Evolutionary conservation across 2,329 filamentous ascomycete species (phyloP).

Genomic region (Aspergillus sp.): DNA sequence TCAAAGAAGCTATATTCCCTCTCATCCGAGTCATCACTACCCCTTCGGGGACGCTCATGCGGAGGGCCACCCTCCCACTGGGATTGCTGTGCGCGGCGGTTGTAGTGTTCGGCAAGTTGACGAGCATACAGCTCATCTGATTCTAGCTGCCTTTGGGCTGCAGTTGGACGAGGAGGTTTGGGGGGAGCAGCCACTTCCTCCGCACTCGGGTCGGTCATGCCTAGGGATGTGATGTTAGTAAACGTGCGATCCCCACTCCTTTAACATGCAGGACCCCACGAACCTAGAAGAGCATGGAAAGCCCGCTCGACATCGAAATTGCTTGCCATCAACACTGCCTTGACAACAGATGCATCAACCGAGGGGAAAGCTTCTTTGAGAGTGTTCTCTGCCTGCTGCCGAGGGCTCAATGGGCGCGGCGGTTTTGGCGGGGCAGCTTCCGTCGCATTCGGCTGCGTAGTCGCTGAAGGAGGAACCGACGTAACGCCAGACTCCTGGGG

Average conservation of each 20-base stretch:
- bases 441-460: slow-evolving; percentile 28
- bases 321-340: slow-evolving; percentile 83
- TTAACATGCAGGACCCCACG: slow-evolving; percentile 21
- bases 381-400: slow-evolving; percentile 81
- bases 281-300: slow-evolving; percentile 90
- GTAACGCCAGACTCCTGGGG: slow-evolving; percentile 44
- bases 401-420: slow-evolving; percentile 75
- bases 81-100: slow-evolving; percentile 42
- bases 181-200: slow-evolving; percentile 65
- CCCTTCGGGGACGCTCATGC: slow-evolving; percentile 50
- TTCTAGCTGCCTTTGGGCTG: slow-evolving; percentile 76
- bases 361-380: slow-evolving; percentile 90
- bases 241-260: neutral
- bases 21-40: slow-evolving; percentile 62
- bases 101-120: slow-evolving; percentile 88
- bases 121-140: slow-evolving; percentile 89
- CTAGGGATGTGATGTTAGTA: slow-evolving; percentile 38
- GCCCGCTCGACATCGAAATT: slow-evolving; percentile 85
- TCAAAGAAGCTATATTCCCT: slow-evolving; percentile 90
- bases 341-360: slow-evolving; percentile 78
- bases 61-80: slow-evolving; percentile 30
- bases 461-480: slow-evolving; percentile 24
- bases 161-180: slow-evolving; percentile 73
- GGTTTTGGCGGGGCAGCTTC: slow-evolving; percentile 70
- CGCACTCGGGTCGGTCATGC: slow-evolving; percentile 78